Base-by-base conservation (phyloP, 2,329 filamentous ascomycete species). In the Alternaria arbusti region DNA sequence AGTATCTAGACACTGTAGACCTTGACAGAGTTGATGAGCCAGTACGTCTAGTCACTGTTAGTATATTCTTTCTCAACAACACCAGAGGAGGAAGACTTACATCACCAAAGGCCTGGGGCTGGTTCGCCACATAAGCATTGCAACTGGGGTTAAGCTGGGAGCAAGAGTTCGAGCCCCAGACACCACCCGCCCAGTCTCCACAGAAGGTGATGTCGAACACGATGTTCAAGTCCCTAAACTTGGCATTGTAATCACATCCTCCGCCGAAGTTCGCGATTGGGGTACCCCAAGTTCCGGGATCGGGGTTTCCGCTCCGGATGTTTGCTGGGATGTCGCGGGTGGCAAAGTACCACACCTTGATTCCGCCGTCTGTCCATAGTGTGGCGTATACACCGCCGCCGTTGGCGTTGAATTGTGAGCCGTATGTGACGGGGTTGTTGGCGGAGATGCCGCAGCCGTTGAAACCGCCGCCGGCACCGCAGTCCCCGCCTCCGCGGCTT, bases 191-290 rank as follows among this genome's bases (percentile, higher is more conserved):
- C 85, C 86, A 87, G 57, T 85, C 83, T 32, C 86, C 86, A 64
- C 85, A 87, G 74, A 87, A 87, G 1, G 84, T 85, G 2, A 81
- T 84, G 66, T 87, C 83, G 59, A 87, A 82, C 22, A 81, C 77
- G 44, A 82, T 76, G 17, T 74, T 78, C 71, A 80, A 66, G 56
- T 80, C 72, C 23, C 63, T 70, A 44, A 82, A 81, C 60, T 73
- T 76, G 11, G 68, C 65, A 56, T 75, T 73, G 44, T 79, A 80
- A 44, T 80, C 65, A 61, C 80, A 82, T 5, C 76, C 78, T 11
- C 47, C 61, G 12, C 70, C 74, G 47, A 75, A 79, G 55, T 80
- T 79, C 23, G 79, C 80, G 50, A 74, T 67, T 2, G 83, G 82
- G 7, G 70, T 70, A 23, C 82, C 80, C 84, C 84, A 85, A 7